phyloP scores from a whole-genome alignment of 768 basidiomycete genomes.

The Daedaleopsis sinensis region DNA sequence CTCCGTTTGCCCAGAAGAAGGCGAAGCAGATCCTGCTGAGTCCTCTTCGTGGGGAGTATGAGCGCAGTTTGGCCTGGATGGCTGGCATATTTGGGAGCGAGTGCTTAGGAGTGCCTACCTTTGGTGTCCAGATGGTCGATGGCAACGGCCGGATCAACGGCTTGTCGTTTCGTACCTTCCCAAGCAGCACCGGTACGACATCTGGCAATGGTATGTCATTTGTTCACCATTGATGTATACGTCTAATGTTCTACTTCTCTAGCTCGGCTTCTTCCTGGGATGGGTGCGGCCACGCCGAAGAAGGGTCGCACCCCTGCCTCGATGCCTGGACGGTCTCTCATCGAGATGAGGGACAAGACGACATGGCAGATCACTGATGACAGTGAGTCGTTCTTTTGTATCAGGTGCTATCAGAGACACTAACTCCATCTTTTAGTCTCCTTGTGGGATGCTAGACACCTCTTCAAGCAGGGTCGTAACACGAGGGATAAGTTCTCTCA shows the following conservation, averaged over 20 bases:
- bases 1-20: background rate
- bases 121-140: background rate
- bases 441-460: background rate
- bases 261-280: too few relatives aligned
- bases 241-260: too few relatives aligned
- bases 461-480: too few relatives aligned
- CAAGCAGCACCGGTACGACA: too few relatives aligned
- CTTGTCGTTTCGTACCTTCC: background rate
- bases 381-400: background rate
- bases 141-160: background rate
- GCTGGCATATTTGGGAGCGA: background rate
- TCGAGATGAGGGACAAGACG: background rate
- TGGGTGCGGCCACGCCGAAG: background rate
- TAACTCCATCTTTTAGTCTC: background rate
- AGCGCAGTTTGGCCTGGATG: background rate
- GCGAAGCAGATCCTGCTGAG: background rate
- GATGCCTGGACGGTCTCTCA: background rate
- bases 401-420: too few relatives aligned
- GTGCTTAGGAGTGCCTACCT: background rate
- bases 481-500: too few relatives aligned
- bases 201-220: too few relatives aligned
- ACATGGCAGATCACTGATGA: background rate
- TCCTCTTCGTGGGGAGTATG: background rate
- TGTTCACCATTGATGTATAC: too few relatives aligned
- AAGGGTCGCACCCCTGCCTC: background rate